Evolutionary conservation across 257 asterid genomes (phyloP), one percentile per base, ranked within the genome.

Genomic region (Verbena officinalis): DNA sequence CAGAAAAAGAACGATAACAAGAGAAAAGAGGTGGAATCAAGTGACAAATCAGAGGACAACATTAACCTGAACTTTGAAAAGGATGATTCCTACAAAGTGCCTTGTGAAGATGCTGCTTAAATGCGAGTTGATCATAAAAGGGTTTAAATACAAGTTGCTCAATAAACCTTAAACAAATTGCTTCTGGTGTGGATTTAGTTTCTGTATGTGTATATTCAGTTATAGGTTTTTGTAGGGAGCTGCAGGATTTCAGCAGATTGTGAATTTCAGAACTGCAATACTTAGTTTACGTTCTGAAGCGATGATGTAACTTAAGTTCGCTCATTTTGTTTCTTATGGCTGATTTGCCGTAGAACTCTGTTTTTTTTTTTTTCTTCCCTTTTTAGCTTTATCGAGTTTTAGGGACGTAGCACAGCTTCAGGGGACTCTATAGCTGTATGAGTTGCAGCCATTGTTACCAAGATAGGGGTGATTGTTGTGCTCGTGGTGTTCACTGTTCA

Each of bases 1-100:
- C 95, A 86, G 54, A 87, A 87, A 82, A 90, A 87, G 81, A 79
- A 64, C 5, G 86, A 80, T 7, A 76, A 73, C 74, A 75, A 63
- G 73, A 80, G 74, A 66, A 76, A 69, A 39, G 80, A 77, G 39
- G 81, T 34, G 53, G 90, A 64, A 55, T 78, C 85, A 11, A 75
- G 86, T 59, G 81, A 75, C 70, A 78, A 62, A 33, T 67, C 72
- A 2, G 75, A 63, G 59, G 80, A 75, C 39, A 78, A 54, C 61
- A 70, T 73, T 58, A 82, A 84, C 60, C 81, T 74, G 10, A 79
- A 80, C 56, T 45, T 77, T 24, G 86, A 74, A 34, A 81, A 70
- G 39, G 75, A 64, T 38, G 78, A 57, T 52, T 73, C 40, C 5
- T 54, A 52, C 64, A 86, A 68, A 55, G 73, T 54, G 71, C 84